Conservation (phyloP, 257 asterid genomes). For the Primulina eburnea region DNA sequence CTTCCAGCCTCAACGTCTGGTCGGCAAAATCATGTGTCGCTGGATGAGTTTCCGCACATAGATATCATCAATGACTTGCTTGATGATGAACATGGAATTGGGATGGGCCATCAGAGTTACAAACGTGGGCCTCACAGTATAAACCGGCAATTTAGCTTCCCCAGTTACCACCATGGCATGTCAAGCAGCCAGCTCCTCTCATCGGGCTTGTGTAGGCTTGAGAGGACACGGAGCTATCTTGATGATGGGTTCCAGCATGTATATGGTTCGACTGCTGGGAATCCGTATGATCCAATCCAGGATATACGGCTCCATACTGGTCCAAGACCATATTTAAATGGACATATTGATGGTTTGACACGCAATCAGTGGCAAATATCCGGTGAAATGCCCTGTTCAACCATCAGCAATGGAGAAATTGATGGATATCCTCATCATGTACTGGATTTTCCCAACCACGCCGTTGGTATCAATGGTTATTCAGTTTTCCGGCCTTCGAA, state of each 20-base stretch:
- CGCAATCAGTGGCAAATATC: constrained; percentile 71
- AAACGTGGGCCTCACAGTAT: constrained; percentile 48
- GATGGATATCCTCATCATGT: constrained; percentile 51
- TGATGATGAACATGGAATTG: constrained; percentile 66
- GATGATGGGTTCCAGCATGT: constrained; percentile 48
- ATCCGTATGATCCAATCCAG: constrained; percentile 38
- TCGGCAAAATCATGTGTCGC: constrained; percentile 41
- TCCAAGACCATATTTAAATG: constrained; percentile 39
- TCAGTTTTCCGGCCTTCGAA: constrained; percentile 64
- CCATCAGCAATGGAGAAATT: constrained; percentile 38
- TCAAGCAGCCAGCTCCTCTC: constrained; percentile 41
- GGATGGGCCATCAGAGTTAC: constrained; percentile 49
- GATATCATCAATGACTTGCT: constrained; percentile 84
- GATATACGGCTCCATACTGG: constrained; percentile 48
- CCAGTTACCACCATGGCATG: constrained; percentile 45
- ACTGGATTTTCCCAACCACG: constrained; percentile 50
- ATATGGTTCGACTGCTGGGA: constrained; percentile 36
- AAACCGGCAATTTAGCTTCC: constrained; percentile 54
- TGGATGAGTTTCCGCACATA: constrained; percentile 56
- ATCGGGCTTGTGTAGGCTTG: constrained; percentile 50
- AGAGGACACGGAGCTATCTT: constrained; percentile 48
- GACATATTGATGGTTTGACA: constrained; percentile 52
- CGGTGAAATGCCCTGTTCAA: constrained; percentile 43
- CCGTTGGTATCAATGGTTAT: constrained; percentile 57
- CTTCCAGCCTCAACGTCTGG: constrained; percentile 57